These are phyloP conservation scores for Abrus pulchellus DNA, from an alignment of 306 rosid genomes.

Conservation along the genomic window DNA sequence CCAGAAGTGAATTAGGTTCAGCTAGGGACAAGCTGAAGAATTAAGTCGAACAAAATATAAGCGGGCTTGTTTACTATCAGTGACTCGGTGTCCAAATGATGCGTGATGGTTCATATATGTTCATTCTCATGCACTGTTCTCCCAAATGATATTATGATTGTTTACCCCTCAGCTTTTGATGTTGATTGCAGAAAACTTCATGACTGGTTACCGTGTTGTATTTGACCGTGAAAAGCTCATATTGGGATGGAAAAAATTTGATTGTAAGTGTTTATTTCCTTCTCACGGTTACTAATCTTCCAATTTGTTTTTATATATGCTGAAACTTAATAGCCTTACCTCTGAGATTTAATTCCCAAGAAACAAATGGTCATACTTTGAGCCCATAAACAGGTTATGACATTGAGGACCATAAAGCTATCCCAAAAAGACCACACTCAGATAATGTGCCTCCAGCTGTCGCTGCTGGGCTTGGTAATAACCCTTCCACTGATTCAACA, in stretches of 20 bases:
- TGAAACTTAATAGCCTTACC: conserved; percentile 9
- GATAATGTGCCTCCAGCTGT: conserved; percentile 75
- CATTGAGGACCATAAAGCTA: conserved; percentile 58
- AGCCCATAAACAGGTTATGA: conserved; percentile 71
- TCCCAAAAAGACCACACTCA: conserved; percentile 55
- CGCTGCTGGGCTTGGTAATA: conserved; percentile 69
- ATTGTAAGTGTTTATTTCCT: conserved; percentile 65
- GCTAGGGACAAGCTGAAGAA: conserved; percentile 16
- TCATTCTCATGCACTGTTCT: conserved; percentile 1
- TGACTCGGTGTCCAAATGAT: background rate
- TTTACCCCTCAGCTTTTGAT: conserved; percentile 33
- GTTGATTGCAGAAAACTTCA: conserved; percentile 83
- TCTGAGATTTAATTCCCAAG: background rate
- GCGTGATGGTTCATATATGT: conserved; percentile 21
- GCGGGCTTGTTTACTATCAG: conserved; percentile 4
- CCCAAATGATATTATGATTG: conserved; percentile 27
- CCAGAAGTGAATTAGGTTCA: conserved; percentile 31
- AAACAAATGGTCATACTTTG: conserved; percentile 31
- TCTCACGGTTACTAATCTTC: conserved; percentile 31
- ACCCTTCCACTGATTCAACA: conserved; percentile 60
- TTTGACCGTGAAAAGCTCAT: conserved; percentile 84
- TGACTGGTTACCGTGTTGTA: conserved; percentile 89
- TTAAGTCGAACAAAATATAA: background rate
- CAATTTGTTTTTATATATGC: conserved; percentile 17
- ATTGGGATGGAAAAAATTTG: conserved; percentile 91